phyloP scores from a whole-genome alignment of 129 eudicot species.

The Solidago caesia region DNA sequence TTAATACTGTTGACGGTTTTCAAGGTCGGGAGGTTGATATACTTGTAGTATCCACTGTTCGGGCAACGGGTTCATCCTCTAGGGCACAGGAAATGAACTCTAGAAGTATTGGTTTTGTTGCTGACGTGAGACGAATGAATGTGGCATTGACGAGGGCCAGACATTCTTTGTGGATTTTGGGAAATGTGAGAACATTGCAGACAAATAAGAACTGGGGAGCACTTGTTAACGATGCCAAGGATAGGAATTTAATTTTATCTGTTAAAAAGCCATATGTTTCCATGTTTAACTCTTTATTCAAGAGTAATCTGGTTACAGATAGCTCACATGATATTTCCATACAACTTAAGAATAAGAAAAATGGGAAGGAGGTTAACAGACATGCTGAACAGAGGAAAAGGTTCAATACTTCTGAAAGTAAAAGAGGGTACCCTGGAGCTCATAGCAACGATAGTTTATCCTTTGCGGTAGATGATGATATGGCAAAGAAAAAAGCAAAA shows the following conservation, averaged over 20 bases:
- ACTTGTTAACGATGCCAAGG: constrained; percentile 69
- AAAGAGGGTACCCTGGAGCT: constrained; percentile 38
- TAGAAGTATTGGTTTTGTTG: constrained; percentile 79
- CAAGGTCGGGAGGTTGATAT: constrained; percentile 99
- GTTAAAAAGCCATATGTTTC: constrained; percentile 60
- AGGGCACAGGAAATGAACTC: constrained; percentile 29
- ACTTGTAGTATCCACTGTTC: constrained; percentile 86
- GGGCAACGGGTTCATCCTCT: constrained; percentile 56
- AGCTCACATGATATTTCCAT: constrained; percentile 11
- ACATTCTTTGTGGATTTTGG: constrained; percentile 86
- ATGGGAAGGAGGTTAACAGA: constrained; percentile 32
- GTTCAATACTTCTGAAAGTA: constrained; percentile 34
- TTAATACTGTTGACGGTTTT: constrained; percentile 95
- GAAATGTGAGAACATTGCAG: constrained; percentile 77
- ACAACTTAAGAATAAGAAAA: constrained; percentile 34
- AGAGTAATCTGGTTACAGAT: constrained; percentile 27
- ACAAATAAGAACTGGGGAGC: constrained; percentile 83
- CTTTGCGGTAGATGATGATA: constrained; percentile 26
- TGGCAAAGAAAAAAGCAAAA: constrained; percentile 35
- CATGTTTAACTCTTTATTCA: constrained; percentile 29
- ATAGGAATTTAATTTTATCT: constrained; percentile 65
- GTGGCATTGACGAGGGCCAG: constrained; percentile 97
- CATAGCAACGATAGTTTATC: constrained; percentile 13
- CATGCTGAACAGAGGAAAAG: constrained; percentile 33
- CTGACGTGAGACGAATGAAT: constrained; percentile 98